Base-by-base conservation (phyloP, 768 basidiomycete genomes). In the Lentinula sp. region DNA sequence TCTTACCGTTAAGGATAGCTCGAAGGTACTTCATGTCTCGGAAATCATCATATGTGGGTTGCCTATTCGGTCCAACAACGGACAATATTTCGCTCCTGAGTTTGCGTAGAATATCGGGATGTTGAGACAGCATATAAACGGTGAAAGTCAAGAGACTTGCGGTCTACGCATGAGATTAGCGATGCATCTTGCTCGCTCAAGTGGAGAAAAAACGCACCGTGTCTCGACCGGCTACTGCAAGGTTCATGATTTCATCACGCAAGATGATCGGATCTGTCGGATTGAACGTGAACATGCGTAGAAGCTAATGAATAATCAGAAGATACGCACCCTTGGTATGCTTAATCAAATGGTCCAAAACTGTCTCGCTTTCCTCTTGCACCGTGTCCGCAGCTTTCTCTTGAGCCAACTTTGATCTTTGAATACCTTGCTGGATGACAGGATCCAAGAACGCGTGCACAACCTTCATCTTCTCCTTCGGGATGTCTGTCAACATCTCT, bases 21-120 rank as follows among this genome's bases (percentile, higher is more conserved):
- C 83, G 69, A 61, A 86, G 69, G 63, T 82, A 87, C 62, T 83
- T 84, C 82, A 86, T 80, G 11, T 78, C 76, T 37, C 80, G 73
- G 63, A 86, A 74, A 56, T 84, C 79, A 40, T 84, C 84, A 63
- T 80, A 81, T 1, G 82, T 80, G 0, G 85, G 85, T 5, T 75
- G 62, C 23, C 55, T 40, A 4, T 74, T 67, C 4, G 73, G 67
- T 0, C 84, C 84, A 23, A 85, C 74, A 9, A 72, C 70, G 11
- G 69, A 67, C 4, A 81, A 61, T 18, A 86, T 76, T 65, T 87
- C 85, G 28, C 76, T 71, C 10, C 83, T 78, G 10, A 87, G 76
- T 6, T 75, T 74, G 5, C 63, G 50, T 0, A 80, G 62, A 13
- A 85, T 74, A 3, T 76, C 62, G 1, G 82, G 84, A 64, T 85